Base-by-base conservation (phyloP, 805 yeast genomes). In the Candida silvatica region DNA sequence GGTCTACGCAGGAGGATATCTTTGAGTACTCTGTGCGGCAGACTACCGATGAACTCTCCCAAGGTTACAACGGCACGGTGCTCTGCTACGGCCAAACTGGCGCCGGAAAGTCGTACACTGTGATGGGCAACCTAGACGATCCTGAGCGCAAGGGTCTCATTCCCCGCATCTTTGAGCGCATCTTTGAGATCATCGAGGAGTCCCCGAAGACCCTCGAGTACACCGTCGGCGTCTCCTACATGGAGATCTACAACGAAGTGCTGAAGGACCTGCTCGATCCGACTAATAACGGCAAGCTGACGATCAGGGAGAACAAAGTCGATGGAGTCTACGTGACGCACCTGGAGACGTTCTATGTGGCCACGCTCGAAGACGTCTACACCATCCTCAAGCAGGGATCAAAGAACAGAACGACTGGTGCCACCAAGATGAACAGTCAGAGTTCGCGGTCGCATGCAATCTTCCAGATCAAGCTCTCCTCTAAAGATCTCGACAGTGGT, bases 371-470 rank as follows among this genome's bases (percentile, higher is more conserved):
- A 4, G 92, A 85, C 38, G 67, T 85, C 22, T 67, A 69, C 41
- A 60, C 61, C 1, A 63, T 77, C 6, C 62, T 86, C 57, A 57
- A 59, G n/a, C 66, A 66, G 37, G 95, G 94, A 1, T 61, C 72
- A 20, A 54, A 57, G 15, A 56, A 63, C 29, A 64, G 92, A 39
- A 69, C 77, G 9, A 71, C 69, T 0, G 74, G 77, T 0, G 51
- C 77, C 1, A 81, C 94, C 0, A 65, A 69, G 36, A 77, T 81
- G 83, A 84, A 83, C 54, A 61, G 66, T 18, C 81, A 75, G 48
- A 76, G 86, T 7, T 79, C 90, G 4, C 65, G 94, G 43, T 79
- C 94, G 0, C 95, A 86, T 54, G 76, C 90, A 0, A 80, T 87
- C 20, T 74, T 85, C 41, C 80, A 79, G 36, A 64, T 88, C 4